These are phyloP conservation scores for Chrysosporium queenslandicum DNA, from an alignment of 2,329 filamentous ascomycete genomes.

Conservation along the genomic window DNA sequence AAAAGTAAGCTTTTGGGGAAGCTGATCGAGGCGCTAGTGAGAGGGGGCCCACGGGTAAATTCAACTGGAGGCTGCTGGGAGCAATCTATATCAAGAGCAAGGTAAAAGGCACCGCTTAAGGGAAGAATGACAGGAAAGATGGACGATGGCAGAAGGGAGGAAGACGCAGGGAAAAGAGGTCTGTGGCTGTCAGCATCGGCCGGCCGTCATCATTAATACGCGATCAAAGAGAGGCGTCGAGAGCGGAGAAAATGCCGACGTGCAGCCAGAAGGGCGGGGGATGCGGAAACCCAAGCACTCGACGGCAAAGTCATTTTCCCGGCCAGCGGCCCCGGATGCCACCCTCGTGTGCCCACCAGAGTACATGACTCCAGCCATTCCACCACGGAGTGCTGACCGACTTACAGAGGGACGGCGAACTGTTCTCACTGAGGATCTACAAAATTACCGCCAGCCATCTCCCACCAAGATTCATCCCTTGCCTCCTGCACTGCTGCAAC, in stretches of 20 bases:
- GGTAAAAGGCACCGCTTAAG: neutral
- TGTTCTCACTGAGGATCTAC: too few species aligned
- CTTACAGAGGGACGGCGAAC: too few species aligned
- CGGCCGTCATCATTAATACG: too few species aligned
- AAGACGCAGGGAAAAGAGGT: neutral
- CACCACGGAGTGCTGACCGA: too few species aligned
- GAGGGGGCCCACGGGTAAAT: constrained; percentile 2
- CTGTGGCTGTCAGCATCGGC: neutral
- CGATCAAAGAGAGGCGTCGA: neutral
- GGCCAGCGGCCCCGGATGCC: neutral
- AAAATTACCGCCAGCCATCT: too few species aligned
- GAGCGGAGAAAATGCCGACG: constrained; percentile 2
- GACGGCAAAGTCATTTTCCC: constrained; percentile 8
- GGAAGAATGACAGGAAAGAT: neutral
- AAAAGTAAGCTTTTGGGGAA: neutral
- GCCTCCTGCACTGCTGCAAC: too few species aligned
- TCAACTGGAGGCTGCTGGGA: neutral
- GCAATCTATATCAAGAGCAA: neutral
- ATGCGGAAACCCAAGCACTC: neutral
- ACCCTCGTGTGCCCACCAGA: neutral
- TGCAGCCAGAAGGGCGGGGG: neutral
- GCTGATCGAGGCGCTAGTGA: neutral
- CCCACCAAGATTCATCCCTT: too few species aligned
- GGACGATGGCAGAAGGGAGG: neutral
- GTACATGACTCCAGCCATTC: too few species aligned